Evolutionary conservation across 2,329 filamentous ascomycete species (phyloP), one percentile per base, ranked within the genome.

Genomic region (Trichoderma citrinoviride): DNA sequence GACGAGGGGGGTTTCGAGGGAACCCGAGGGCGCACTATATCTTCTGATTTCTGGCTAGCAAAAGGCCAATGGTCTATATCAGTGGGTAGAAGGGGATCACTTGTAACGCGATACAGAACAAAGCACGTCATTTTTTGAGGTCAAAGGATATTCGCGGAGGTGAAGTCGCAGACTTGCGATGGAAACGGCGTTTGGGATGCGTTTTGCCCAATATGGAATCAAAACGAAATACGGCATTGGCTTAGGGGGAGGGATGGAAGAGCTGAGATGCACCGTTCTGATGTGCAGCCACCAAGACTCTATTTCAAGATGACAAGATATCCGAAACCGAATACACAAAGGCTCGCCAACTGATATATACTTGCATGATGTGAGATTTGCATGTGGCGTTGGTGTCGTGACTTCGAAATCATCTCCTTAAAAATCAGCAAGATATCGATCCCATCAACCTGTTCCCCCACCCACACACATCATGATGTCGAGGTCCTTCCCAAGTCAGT

Each of bases 171-270:
- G 44, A 66, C 14, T 72, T 72, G 70, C 71, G 73, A 74, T 73
- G 69, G 71, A 68, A 71, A 74, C 68, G 74, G 74, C 74, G 73
- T 76, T 76, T 71, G 69, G 75, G 73, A 71, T 75, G 71, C 71
- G 75, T 63, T 62, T 66, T 66, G 70, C 71, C 72, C 73, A 69
- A 69, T 67, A 71, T 69, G 73, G 70, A 61, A 57, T 49, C 49
- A 10, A 19, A 19, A 55, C 40, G 46, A 67, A 64, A 40, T 70
- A 73, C 67, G 68, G 72, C 47, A 33, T 44, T 69, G 71, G 66
- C 62, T 43, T n/a, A 12, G 33, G 17, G 57, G 56, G 27, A 47
- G 17, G 12, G 27, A 43, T 70, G 70, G 69, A 68, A 74, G 70
- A 70, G 70, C 10, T 43, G 43, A 17, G 40, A 25, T 70, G 71